A percentile compares a stretch with the other conserved stretches of the same genome.
These are phyloP conservation scores for Arxiozyma bovina DNA, from an alignment of 1,139 yeast genomes.

Conservation along the genomic window DNA sequence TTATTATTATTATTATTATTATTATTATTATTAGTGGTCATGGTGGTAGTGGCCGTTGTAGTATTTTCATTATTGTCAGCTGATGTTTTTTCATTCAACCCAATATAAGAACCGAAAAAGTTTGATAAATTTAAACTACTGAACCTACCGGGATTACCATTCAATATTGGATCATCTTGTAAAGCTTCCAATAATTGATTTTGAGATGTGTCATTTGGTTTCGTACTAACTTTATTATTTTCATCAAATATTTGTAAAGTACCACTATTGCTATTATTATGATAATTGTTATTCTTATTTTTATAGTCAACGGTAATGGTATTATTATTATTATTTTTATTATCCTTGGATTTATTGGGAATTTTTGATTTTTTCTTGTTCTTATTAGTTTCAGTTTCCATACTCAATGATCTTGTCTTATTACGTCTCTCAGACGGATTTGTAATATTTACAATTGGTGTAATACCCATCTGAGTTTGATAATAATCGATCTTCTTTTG, in stretches of 20 bases:
- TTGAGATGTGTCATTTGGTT: slow-evolving; percentile 10
- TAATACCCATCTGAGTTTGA: slow-evolving; percentile 23
- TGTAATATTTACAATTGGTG: neutral
- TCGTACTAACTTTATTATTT: neutral
- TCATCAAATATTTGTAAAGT: neutral
- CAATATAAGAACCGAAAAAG: slow-evolving; percentile 11
- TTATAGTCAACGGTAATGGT: neutral
- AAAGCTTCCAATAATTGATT: slow-evolving; percentile 26
- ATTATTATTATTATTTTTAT: neutral
- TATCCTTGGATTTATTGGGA: slow-evolving; percentile 10
- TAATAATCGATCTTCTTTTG: slow-evolving; percentile 25
- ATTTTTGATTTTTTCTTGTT: slow-evolving; percentile 3
- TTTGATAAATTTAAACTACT: slow-evolving; percentile 23
- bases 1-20: neutral
- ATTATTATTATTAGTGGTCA: too few relatives aligned
- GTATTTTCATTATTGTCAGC: neutral
- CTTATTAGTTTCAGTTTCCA: neutral
- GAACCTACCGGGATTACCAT: slow-evolving; percentile 18
- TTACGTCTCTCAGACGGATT: neutral
- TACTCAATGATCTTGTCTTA: neutral
- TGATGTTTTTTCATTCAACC: neutral
- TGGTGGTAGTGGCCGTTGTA: neutral
- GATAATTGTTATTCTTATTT: neutral
- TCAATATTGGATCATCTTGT: slow-evolving; percentile 21
- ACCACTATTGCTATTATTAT: neutral